phyloP scores from a whole-genome alignment of 148 eudicot genomes.

The Cornus kousa region DNA sequence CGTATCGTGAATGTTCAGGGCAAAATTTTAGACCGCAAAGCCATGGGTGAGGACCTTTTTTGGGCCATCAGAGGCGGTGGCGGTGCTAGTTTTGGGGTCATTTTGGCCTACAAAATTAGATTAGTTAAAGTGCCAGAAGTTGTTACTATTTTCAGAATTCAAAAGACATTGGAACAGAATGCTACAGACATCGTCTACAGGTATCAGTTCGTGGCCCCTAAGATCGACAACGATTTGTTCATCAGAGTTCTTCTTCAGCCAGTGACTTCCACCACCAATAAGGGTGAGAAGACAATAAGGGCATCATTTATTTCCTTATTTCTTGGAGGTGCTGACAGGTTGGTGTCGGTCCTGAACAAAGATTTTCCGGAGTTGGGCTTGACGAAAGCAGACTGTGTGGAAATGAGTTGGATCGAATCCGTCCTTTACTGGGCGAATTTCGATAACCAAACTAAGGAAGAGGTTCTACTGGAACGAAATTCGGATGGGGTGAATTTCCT shows the following conservation, averaged over 20 bases:
- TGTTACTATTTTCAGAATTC: conserved; percentile 15
- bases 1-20: conserved; percentile 29
- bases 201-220: conserved; percentile 7
- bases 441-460: conserved; percentile 14
- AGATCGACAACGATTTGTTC: conserved; percentile 29
- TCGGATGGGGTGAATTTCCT: conserved; percentile 11
- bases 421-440: conserved; percentile 31
- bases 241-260: conserved; percentile 41
- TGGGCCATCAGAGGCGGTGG: conserved; percentile 48
- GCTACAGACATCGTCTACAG: conserved; percentile 14
- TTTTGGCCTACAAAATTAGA: conserved; percentile 26
- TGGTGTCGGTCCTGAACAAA: conserved; percentile 19
- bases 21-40: conserved; percentile 18
- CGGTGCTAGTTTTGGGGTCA: conserved; percentile 40
- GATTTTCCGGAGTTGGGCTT: conserved; percentile 46
- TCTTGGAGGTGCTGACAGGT: conserved; percentile 29
- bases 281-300: conserved; percentile 15
- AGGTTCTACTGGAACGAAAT: conserved; percentile 25
- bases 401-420: conserved; percentile 48
- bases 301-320: conserved; percentile 33
- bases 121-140: conserved; percentile 25
- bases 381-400: conserved; percentile 31
- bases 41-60: conserved; percentile 40
- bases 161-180: conserved; percentile 1
- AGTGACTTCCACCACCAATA: conserved; percentile 11